Evolutionary conservation across 345 rosid genomes (phyloP).

Genomic region (Arabidopsis arenosa): DNA sequence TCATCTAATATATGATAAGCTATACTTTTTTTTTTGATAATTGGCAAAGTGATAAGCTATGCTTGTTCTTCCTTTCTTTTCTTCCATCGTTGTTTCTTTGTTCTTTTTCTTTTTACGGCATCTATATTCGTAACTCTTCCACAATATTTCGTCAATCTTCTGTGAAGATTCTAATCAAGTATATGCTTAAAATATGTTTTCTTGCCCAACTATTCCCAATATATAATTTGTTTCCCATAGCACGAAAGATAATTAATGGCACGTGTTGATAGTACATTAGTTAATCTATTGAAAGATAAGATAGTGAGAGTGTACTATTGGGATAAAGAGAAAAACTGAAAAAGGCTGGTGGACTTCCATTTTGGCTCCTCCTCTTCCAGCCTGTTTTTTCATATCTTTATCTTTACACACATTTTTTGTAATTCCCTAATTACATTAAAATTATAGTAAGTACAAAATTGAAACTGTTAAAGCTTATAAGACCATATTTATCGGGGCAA

Average conservation of each 20-base stretch:
- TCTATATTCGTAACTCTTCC: background rate
- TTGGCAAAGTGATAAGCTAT: no score
- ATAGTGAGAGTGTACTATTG: constrained; percentile 1
- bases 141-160: background rate
- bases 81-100: background rate
- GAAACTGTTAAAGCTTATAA: background rate
- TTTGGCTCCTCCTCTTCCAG: constrained; percentile 33
- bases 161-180: background rate
- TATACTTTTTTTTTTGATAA: no score
- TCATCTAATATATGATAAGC: background rate
- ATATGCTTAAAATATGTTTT: background rate
- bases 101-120: background rate
- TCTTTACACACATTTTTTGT: background rate
- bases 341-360: constrained; percentile 27
- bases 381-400: constrained; percentile 12
- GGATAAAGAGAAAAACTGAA: constrained; percentile 11
- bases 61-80: no score
- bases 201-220: background rate
- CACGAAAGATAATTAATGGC: background rate
- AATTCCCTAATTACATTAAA: background rate
- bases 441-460: background rate
- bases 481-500: no score
- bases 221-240: background rate
- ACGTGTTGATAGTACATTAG: background rate
- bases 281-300: constrained; percentile 1